Evolutionary conservation across 768 basidiomycete species (phyloP).

Genomic region (Rossbeevera mucosa): DNA sequence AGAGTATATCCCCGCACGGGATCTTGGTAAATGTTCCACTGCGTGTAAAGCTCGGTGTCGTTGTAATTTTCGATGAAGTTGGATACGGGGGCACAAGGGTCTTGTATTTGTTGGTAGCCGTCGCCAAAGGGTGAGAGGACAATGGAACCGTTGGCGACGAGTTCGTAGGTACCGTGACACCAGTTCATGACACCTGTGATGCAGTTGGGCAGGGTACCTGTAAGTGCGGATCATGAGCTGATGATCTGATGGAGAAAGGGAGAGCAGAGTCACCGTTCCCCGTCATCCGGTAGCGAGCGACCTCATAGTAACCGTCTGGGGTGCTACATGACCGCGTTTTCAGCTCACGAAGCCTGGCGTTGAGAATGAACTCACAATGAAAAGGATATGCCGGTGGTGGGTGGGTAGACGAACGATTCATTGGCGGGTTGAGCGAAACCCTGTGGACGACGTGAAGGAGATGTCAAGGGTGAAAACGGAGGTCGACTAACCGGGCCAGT

Average conservation of each 20-base stretch:
- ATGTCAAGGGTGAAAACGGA: not conserved
- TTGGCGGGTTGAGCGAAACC: conserved; percentile 83
- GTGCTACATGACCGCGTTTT: conserved; percentile 41
- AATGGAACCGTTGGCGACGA: conserved; percentile 77
- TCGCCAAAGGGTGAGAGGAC: conserved; percentile 70
- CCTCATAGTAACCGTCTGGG: conserved; percentile 74
- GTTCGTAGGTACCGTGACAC: conserved; percentile 77
- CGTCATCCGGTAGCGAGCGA: conserved; percentile 85
- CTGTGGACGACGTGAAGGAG: conserved; percentile 35
- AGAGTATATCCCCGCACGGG: conserved; percentile 57
- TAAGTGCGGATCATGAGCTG: not conserved
- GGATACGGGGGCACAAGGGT: conserved; percentile 84
- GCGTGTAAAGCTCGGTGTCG: conserved; percentile 56
- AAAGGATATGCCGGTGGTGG: conserved; percentile 79
- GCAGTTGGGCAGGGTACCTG: conserved; percentile 81
- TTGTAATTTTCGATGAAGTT: conserved; percentile 87
- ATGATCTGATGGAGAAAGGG: not conserved
- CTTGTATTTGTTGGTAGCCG: conserved; percentile 92
- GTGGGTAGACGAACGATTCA: conserved; percentile 77
- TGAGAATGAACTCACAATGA: conserved; percentile 63
- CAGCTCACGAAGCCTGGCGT: not conserved
- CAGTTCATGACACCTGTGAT: conserved; percentile 86
- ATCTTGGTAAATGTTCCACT: conserved; percentile 76
- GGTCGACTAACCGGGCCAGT: conserved; percentile 73
- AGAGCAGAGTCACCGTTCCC: conserved; percentile 60